A percentile compares a stretch with the other conserved stretches of the same genome.
Conservation (phyloP, 225 moss, liverwort and hornwort species). For the Takakia lepidozioides region DNA sequence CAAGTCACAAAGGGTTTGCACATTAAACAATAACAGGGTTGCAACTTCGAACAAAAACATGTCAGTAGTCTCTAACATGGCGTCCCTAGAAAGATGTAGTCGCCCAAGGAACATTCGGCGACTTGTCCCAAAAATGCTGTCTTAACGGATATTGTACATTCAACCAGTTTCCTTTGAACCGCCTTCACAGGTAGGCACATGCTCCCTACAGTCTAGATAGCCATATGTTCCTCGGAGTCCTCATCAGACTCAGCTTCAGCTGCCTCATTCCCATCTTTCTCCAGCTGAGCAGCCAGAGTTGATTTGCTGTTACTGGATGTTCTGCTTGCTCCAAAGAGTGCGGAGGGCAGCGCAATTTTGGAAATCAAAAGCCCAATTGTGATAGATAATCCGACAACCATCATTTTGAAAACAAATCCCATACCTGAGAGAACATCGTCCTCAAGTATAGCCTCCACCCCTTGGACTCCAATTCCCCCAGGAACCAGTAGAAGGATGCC, state of each 20-base stretch:
- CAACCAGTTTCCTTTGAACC: too few relatives aligned
- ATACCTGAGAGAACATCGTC: constrained; percentile 62
- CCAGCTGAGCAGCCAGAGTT: constrained; percentile 32
- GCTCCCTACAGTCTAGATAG: constrained; percentile 26
- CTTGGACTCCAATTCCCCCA: constrained; percentile 84
- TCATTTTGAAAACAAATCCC: constrained; percentile 83
- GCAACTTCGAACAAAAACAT: too few relatives aligned
- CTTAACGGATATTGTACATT: too few relatives aligned
- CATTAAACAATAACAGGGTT: too few relatives aligned
- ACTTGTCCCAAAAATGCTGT: too few relatives aligned
- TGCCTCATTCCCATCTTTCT: constrained; percentile 17
- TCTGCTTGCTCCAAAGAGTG: constrained; percentile 25
- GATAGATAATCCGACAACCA: constrained; percentile 79
- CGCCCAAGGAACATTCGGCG: too few relatives aligned
- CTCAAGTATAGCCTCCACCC: constrained; percentile 63
- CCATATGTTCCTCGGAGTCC: constrained; percentile 34
- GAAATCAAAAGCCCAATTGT: constrained; percentile 71
- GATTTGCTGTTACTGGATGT: constrained; percentile 17
- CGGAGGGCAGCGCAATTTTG: constrained; percentile 57
- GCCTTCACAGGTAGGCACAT: too few relatives aligned
- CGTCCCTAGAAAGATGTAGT: too few relatives aligned
- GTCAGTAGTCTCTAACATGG: too few relatives aligned
- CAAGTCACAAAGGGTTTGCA: too few relatives aligned
- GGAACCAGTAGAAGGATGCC: constrained; percentile 75
- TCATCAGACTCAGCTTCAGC: constrained; percentile 5